phyloP scores from a whole-genome alignment of 2,329 filamentous ascomycete genomes.

The Endocalyx cinctus region DNA sequence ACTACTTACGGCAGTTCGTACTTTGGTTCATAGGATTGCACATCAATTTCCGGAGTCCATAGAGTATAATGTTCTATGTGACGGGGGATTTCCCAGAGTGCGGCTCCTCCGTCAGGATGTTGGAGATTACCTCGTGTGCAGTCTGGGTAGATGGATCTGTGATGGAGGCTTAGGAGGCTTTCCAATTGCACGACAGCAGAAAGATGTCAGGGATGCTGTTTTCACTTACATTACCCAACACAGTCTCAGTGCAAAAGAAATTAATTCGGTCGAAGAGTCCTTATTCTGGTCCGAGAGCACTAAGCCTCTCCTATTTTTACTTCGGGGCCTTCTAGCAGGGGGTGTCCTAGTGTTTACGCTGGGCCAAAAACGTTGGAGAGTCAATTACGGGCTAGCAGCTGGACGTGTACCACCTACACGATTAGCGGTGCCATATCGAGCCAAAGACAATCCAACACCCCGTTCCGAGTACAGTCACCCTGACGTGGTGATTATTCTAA shows the following conservation, averaged over 20 bases:
- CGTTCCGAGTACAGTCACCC: neutral
- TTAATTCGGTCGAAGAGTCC: constrained; percentile 7
- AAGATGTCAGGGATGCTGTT: neutral
- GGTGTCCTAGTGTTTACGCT: neutral
- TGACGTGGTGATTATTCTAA: neutral
- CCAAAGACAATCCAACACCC: neutral
- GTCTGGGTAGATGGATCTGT: neutral
- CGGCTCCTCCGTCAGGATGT: neutral
- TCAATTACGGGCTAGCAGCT: neutral
- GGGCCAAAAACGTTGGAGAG: neutral
- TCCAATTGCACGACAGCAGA: neutral
- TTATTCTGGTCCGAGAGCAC: neutral
- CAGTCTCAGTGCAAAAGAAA: neutral
- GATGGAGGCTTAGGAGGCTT: neutral
- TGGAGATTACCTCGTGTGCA: neutral
- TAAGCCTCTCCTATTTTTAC: constrained; percentile 2
- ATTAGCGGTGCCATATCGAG: neutral
- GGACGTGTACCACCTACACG: neutral
- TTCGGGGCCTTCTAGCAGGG: neutral
- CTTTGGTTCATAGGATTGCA: constrained; percentile 25
- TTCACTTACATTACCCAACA: neutral
- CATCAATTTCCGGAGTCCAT: constrained; percentile 31
- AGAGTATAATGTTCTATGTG: constrained; percentile 30
- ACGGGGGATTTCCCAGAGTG: constrained; percentile 37
- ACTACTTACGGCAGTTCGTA: constrained; percentile 40